Conservation (phyloP, 257 asterid species). For the Jacaranda mimosifolia region DNA sequence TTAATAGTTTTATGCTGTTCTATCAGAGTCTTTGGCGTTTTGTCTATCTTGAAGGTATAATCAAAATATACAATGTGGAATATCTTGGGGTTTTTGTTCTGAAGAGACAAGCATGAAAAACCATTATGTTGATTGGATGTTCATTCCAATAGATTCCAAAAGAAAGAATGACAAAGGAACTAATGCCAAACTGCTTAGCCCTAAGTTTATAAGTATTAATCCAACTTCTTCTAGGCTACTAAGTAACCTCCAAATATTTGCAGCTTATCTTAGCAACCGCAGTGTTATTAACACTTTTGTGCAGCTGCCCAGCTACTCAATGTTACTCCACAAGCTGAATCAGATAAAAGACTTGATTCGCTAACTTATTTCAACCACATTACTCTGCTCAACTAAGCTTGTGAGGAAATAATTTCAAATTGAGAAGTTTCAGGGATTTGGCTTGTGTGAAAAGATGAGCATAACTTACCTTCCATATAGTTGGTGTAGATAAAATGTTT, state of each 20-base stretch:
- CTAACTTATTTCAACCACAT: no score
- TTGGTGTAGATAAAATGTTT: no score
- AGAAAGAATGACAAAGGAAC: background rate
- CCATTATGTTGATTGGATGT: background rate
- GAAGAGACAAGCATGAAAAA: background rate
- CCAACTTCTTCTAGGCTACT: background rate
- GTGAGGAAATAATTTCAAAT: no score
- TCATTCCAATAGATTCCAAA: background rate
- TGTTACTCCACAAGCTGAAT: no score
- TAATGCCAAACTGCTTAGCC: constrained; percentile 6
- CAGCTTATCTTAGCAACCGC: background rate
- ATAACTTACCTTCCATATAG: no score
- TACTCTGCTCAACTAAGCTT: no score
- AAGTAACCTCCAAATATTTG: background rate
- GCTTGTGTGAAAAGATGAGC: no score
- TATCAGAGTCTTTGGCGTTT: background rate
- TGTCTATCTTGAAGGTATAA: background rate
- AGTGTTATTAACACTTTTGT: background rate
- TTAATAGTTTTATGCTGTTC: background rate
- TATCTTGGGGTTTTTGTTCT: background rate
- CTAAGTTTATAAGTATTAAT: background rate
- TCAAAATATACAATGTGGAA: background rate
- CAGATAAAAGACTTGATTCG: no score
- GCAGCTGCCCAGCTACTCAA: no score
- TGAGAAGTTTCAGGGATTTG: no score